Percentiles rank a stretch among this genome's conserved stretches.
Evolutionary conservation across 148 eudicot genomes (phyloP).

Genomic region (Hydrangea macrophylla): DNA sequence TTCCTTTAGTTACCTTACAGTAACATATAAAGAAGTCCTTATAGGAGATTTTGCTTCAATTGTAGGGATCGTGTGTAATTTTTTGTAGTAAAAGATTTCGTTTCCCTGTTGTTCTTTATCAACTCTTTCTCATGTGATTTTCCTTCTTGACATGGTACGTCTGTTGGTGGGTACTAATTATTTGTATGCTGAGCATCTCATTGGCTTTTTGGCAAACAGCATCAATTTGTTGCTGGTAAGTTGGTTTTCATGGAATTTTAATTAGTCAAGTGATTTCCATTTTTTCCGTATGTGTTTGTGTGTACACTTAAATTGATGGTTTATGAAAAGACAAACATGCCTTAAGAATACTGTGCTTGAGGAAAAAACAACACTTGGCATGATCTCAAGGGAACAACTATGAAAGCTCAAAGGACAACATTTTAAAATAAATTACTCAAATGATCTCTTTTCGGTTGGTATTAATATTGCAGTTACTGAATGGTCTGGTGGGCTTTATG

Average conservation of each 20-base stretch:
- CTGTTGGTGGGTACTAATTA: constrained; percentile 28
- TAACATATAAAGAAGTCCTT: not conserved
- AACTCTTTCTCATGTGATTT: constrained; percentile 14
- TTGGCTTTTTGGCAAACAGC: constrained; percentile 49
- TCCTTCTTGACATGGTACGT: constrained; percentile 16
- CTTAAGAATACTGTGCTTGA: no score
- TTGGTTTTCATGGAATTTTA: constrained; percentile 11
- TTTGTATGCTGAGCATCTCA: constrained; percentile 26
- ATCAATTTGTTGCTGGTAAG: constrained; percentile 99
- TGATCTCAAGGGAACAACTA: not conserved
- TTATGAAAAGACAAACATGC: not conserved
- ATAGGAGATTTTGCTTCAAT: not conserved
- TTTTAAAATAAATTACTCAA: not conserved
- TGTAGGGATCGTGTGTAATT: not conserved
- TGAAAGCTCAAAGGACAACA: not conserved
- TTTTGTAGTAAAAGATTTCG: not conserved
- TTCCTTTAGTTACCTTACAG: not conserved
- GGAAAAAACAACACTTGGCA: not conserved
- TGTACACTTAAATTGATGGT: not conserved
- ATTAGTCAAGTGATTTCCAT: not conserved
- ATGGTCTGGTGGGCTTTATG: constrained; percentile 99
- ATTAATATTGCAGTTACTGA: constrained; percentile 71
- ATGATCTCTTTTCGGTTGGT: constrained; percentile 15
- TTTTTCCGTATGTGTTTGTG: constrained; percentile 1
- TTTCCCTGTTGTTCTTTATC: constrained; percentile 7